Conservation (phyloP, 257 asterid genomes). For the Phtheirospermum japonicum region DNA sequence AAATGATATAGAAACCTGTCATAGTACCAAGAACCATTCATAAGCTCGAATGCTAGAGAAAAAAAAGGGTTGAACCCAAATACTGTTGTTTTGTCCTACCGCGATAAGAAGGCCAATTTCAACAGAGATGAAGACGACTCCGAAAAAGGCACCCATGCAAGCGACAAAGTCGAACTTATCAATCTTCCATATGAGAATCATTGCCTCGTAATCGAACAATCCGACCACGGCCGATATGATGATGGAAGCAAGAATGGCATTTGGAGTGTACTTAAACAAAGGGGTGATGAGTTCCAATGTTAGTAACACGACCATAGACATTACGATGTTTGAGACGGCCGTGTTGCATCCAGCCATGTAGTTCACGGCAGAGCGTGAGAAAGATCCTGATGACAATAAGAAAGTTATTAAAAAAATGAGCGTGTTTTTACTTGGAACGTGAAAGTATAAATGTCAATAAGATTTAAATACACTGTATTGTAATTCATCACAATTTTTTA, state of each 20-base stretch:
- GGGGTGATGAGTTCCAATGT: conserved; percentile 64
- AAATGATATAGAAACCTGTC: conserved; percentile 59
- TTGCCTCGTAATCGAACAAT: conserved; percentile 52
- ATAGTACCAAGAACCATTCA: background rate
- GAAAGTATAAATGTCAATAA: too few relatives aligned
- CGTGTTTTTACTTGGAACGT: too few relatives aligned
- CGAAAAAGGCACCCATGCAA: conserved; percentile 81
- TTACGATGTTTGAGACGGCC: conserved; percentile 66
- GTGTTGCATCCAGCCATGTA: conserved; percentile 73
- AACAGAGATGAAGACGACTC: conserved; percentile 59
- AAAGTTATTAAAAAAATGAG: too few relatives aligned
- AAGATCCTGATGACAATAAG: conserved; percentile 30
- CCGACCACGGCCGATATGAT: conserved; percentile 67
- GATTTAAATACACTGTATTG: too few relatives aligned
- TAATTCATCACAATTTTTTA: too few relatives aligned
- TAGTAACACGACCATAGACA: conserved; percentile 55
- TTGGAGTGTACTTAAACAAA: conserved; percentile 70
- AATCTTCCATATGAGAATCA: conserved; percentile 59
- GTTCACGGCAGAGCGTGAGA: conserved; percentile 50
- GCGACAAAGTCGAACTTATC: conserved; percentile 76
- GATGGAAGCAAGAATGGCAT: conserved; percentile 67
- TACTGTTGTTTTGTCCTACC: too few relatives aligned
- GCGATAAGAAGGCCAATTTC: conserved; percentile 78
- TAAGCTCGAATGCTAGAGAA: too few relatives aligned
- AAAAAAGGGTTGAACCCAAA: too few relatives aligned